Evolutionary conservation across 805 yeast genomes (phyloP).

Genomic region (Schwanniomyces sp.): DNA sequence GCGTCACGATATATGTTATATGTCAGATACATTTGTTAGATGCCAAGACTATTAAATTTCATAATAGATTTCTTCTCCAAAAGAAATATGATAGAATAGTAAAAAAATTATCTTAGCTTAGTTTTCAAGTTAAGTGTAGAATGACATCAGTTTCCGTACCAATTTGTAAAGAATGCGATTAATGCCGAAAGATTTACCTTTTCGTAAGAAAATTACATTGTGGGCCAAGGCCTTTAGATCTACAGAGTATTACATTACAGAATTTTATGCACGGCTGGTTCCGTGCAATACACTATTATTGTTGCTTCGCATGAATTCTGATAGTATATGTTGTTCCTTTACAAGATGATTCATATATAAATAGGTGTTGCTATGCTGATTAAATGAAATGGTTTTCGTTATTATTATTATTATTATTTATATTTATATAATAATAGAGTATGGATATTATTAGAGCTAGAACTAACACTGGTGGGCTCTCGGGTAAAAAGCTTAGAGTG

Average conservation of each 20-base stretch:
- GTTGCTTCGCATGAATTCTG: background rate
- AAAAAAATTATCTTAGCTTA: background rate
- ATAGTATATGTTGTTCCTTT: background rate
- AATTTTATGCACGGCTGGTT: background rate
- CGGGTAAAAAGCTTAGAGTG: constrained; percentile 48
- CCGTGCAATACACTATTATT: background rate
- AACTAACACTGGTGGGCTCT: constrained; percentile 62
- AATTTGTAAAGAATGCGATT: background rate
- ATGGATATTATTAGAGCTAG: constrained; percentile 14
- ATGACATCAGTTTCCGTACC: background rate
- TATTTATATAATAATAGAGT: background rate
- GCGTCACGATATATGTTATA: background rate
- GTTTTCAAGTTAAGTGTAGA: background rate
- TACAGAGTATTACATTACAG: background rate
- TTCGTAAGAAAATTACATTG: background rate
- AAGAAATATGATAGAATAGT: background rate
- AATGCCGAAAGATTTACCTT: background rate
- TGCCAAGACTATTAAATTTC: background rate
- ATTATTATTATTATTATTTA: background rate
- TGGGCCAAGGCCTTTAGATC: background rate
- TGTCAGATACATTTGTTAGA: background rate
- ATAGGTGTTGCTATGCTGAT: background rate
- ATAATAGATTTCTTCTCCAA: background rate
- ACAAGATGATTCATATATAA: background rate
- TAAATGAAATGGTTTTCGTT: background rate